These are phyloP conservation scores for Cairneyella variabilis DNA, from an alignment of 495 filamentous ascomycete species.

Conservation along the genomic window DNA sequence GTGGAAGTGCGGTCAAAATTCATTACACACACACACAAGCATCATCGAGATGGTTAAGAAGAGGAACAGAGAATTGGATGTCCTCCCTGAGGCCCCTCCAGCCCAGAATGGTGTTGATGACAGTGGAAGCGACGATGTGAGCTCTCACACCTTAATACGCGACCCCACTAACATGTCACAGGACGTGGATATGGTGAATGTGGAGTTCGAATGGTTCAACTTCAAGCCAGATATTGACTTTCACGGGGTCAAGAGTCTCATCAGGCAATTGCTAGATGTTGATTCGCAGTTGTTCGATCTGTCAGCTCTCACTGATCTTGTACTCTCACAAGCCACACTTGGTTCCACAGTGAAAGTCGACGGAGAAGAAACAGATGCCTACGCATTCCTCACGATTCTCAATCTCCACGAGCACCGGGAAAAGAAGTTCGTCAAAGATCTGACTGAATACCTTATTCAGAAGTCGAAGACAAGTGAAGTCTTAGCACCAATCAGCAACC, in stretches of 20 bases:
- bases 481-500: constrained; percentile 47
- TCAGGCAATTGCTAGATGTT: constrained; percentile 90
- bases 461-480: constrained; percentile 51
- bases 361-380: constrained; percentile 89
- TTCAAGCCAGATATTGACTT: constrained; percentile 88
- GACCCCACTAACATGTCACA: constrained; percentile 31
- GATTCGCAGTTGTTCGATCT: constrained; percentile 83
- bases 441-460: constrained; percentile 67
- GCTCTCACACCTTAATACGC: constrained; percentile 12
- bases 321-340: constrained; percentile 81
- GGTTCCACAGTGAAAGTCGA: constrained; percentile 96
- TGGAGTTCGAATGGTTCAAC: constrained; percentile 99
- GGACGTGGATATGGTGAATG: constrained; percentile 88
- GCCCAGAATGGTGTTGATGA: constrained; percentile 31
- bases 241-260: constrained; percentile 85
- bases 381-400: constrained; percentile 87
- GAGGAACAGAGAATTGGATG: constrained; percentile 41
- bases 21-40: background rate
- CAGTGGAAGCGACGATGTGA: constrained; percentile 41
- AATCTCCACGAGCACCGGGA: constrained; percentile 79
- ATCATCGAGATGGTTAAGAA: constrained; percentile 42
- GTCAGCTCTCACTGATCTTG: constrained; percentile 79
- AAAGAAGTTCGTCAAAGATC: constrained; percentile 62
- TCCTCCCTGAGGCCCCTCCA: constrained; percentile 32
- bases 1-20: too few relatives aligned